A percentile compares a stretch with the other conserved stretches of the same genome.
These are phyloP conservation scores for Cubamyces sp. DNA, from an alignment of 768 basidiomycete genomes.

Conservation along the genomic window DNA sequence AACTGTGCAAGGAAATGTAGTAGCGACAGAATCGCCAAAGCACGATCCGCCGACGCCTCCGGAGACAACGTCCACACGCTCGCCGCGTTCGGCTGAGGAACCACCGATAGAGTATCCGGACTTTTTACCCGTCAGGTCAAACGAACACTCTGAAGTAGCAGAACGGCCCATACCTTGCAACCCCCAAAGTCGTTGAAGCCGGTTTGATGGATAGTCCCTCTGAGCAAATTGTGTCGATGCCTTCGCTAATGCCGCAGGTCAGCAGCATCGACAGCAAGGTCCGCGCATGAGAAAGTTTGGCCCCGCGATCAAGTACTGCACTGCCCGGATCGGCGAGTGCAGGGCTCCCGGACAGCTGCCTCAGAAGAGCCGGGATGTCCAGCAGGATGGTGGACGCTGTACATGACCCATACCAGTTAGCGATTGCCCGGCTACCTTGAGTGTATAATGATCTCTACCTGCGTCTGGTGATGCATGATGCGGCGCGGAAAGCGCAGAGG, in stretches of 20 bases:
- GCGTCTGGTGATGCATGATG: constrained; percentile 24
- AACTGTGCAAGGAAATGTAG: constrained; percentile 75
- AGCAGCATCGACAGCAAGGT: constrained; percentile 65
- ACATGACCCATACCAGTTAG: background rate
- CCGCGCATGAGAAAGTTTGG: constrained; percentile 58
- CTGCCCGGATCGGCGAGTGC: constrained; percentile 24
- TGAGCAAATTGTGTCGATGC: constrained; percentile 71
- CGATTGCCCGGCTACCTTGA: background rate
- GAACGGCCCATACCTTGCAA: background rate
- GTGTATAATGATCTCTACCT: constrained; percentile 18
- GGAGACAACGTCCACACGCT: constrained; percentile 77
- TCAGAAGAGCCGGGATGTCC: constrained; percentile 34
- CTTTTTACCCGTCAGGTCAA: constrained; percentile 34
- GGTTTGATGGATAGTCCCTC: constrained; percentile 50
- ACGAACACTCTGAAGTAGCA: background rate
- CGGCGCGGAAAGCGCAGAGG: background rate
- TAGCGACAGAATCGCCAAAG: constrained; percentile 66
- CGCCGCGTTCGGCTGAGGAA: constrained; percentile 39
- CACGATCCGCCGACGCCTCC: constrained; percentile 68
- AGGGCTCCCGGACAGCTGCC: constrained; percentile 11
- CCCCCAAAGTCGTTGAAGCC: background rate
- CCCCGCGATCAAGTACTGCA: constrained; percentile 37
- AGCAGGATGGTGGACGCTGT: constrained; percentile 38
- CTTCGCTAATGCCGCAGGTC: constrained; percentile 69
- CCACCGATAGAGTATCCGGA: constrained; percentile 45